phyloP scores from a whole-genome alignment of 1,139 yeast species.

The Zygosaccharomyces sapae region DNA sequence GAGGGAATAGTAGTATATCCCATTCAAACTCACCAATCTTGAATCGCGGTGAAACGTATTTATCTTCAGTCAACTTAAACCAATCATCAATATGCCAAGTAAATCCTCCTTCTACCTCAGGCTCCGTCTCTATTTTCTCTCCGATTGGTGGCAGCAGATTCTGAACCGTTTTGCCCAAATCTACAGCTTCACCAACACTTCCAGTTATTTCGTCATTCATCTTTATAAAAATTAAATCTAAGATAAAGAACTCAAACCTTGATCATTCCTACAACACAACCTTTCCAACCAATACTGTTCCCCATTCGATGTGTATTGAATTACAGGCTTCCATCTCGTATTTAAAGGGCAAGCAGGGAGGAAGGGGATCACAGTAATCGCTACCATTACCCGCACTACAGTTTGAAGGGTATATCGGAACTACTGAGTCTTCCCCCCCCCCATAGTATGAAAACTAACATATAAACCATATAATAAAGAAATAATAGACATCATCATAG shows the following conservation, averaged over 20 bases:
- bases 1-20: conserved; percentile 74
- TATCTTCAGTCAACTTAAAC: conserved; percentile 47
- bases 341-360: neutral
- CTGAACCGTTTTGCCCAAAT: conserved; percentile 28
- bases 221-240: neutral
- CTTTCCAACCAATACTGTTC: neutral
- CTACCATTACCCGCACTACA: neutral
- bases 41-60: conserved; percentile 48
- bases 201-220: conserved; percentile 19
- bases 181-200: conserved; percentile 20
- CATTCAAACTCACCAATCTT: conserved; percentile 67
- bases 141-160: conserved; percentile 36
- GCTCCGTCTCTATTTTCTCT: conserved; percentile 37
- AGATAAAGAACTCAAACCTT: neutral
- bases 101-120: conserved; percentile 37
- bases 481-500: neutral
- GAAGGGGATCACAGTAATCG: neutral
- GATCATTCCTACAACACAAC: neutral
- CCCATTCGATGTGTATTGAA: neutral
- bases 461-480: neutral
- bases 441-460: neutral
- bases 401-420: neutral
- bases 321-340: neutral
- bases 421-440: neutral
- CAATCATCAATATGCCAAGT: conserved; percentile 80